Conservation (phyloP, 177 flowering plant genomes). For the Tripterygium wilfordii region DNA sequence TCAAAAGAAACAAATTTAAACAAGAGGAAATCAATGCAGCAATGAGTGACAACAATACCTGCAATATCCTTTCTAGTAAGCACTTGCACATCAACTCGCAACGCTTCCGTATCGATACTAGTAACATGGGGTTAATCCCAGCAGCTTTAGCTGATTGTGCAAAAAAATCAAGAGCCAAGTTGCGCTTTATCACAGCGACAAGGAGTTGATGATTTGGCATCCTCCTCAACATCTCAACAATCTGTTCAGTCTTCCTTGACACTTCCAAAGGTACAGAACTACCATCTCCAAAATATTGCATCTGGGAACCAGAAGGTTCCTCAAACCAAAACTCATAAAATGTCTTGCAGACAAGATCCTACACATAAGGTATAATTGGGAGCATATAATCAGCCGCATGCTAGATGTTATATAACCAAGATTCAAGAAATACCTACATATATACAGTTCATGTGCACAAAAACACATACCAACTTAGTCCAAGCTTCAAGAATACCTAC, state of each 20-base stretch:
- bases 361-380: slow-evolving; percentile 10
- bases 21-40: neutral
- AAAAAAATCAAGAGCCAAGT: slow-evolving; percentile 86
- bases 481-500: no score
- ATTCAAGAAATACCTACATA: no score
- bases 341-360: slow-evolving; percentile 99
- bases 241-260: slow-evolving; percentile 88
- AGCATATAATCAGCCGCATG: no score
- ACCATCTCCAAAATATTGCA: slow-evolving; percentile 65
- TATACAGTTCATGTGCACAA: no score
- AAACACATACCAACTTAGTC: no score
- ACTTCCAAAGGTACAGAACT: slow-evolving; percentile 90
- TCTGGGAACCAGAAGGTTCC: slow-evolving; percentile 58
- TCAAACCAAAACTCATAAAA: slow-evolving; percentile 99
- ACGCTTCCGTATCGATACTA: slow-evolving; percentile 80
- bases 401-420: no score
- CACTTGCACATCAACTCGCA: slow-evolving; percentile 98
- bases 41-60: slow-evolving; percentile 39
- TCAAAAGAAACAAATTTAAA: neutral
- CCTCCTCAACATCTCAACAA: slow-evolving; percentile 80
- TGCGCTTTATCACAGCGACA: slow-evolving; percentile 73
- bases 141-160: slow-evolving; percentile 89
- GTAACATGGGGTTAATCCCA: slow-evolving; percentile 74
- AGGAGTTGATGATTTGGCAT: slow-evolving; percentile 80
- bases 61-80: slow-evolving; percentile 85